Base-by-base conservation (phyloP, 202 grass and related monocot species). In the Sporobolus alterniflorus region DNA sequence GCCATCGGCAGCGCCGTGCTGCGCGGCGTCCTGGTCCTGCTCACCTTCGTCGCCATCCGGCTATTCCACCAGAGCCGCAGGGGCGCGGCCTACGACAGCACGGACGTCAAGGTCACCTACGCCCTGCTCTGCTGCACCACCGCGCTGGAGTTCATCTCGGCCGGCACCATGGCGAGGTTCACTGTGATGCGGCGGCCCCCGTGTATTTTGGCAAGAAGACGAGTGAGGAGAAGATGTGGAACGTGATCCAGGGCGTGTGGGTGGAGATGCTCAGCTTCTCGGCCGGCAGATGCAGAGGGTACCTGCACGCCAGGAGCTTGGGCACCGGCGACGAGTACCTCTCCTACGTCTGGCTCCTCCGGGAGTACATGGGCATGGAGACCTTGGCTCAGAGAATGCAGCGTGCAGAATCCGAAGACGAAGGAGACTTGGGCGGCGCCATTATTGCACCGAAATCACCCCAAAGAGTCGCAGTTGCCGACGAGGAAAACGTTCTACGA, bases 251-350 rank as follows among this genome's bases (percentile, higher is more conserved):
- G 25, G 69, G 44, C 7, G 70, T 83, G 16, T 83, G 80, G 70
- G 80, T 83, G 59, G 80, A 83, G 80, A 82, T 82, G 79, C 54
- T 82, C 21, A 73, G 80, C 57, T 82, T 73, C 55, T 62, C 80
- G 0, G 68, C 79, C 0, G 32, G 30, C 5, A 8, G 69, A 2
- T 73, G 56, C 80, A 16, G 69, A 2, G 80, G 57, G n/a, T 64
- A 82, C 43, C 29, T 82, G 2, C 79, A 82, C 14, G 68, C 68
- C 43, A 73, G 63, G 55, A 25, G 32, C 5, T 16, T 82, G 6
- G 59, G 69, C 15, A 16, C 5, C 0, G 80, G 80, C 8, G 57
- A 59, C 4, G 80, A 64, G 69, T 64, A 26, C 56, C 68, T 82
- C 9, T 14, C 42, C 43, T 40, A 64, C 24, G 68, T 82, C 2